Evolutionary conservation across 805 yeast species (phyloP).

Genomic region (Geotrichum ghanense): DNA sequence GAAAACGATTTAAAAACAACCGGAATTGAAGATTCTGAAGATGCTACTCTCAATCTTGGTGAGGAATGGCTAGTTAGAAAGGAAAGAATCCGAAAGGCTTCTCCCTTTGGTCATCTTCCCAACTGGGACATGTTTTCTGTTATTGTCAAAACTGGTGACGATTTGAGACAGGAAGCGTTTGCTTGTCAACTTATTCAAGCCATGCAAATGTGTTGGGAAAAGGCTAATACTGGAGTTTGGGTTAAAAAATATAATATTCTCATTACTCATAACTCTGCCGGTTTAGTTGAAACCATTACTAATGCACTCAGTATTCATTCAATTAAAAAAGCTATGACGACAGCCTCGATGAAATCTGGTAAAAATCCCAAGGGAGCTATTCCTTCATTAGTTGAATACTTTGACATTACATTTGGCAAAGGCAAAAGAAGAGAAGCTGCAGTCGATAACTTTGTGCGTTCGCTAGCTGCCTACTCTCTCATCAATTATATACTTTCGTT

Average conservation of each 20-base stretch:
- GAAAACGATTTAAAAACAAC: slow-evolving; percentile 88
- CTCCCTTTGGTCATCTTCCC: slow-evolving; percentile 73
- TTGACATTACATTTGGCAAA: slow-evolving; percentile 62
- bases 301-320: slow-evolving; percentile 92
- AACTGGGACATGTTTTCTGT: slow-evolving; percentile 95
- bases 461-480: slow-evolving; percentile 88
- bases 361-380: slow-evolving; percentile 61
- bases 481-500: slow-evolving; percentile 84
- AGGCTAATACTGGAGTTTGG: slow-evolving; percentile 65
- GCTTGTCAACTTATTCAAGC: slow-evolving; percentile 90
- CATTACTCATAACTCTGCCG: slow-evolving; percentile 82
- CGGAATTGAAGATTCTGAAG: slow-evolving; percentile 35
- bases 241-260: slow-evolving; percentile 87
- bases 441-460: slow-evolving; percentile 71
- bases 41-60: slow-evolving; percentile 50
- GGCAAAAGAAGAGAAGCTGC: slow-evolving; percentile 45
- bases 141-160: slow-evolving; percentile 93
- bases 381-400: slow-evolving; percentile 70
- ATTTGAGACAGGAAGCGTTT: slow-evolving; percentile 92
- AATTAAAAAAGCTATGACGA: slow-evolving; percentile 83
- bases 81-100: slow-evolving; percentile 64
- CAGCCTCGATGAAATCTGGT: slow-evolving; percentile 53
- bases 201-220: slow-evolving; percentile 76
- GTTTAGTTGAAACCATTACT: slow-evolving; percentile 90
- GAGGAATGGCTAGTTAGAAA: slow-evolving; percentile 89